A percentile compares a stretch with the other conserved stretches of the same genome.
Conservation (phyloP, 139 green algal species). For the Micromonas commoda region DNA sequence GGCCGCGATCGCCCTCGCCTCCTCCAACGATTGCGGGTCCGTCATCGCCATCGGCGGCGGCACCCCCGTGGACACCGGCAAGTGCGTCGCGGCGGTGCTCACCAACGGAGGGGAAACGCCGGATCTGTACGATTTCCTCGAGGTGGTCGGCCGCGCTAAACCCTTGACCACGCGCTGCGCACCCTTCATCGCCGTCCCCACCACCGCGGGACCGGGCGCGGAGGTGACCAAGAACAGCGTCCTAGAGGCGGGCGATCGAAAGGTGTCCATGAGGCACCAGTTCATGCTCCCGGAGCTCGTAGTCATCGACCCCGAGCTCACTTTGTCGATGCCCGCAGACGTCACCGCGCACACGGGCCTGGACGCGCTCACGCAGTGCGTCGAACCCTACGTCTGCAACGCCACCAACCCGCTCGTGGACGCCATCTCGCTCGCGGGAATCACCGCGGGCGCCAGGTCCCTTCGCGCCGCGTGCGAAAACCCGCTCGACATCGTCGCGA, state of each 20-base stretch:
- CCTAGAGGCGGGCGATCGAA: constrained; percentile 25
- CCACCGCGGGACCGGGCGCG: constrained; percentile 25
- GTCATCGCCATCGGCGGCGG: constrained; percentile 26
- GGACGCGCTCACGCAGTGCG: constrained; percentile 34
- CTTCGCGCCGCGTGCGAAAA: constrained; percentile 12
- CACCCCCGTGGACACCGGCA: constrained; percentile 24
- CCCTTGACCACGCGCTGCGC: constrained; percentile 6
- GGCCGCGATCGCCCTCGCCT: not conserved
- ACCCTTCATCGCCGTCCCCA: constrained; percentile 31
- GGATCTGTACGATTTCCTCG: constrained; percentile 31
- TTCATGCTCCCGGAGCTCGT: constrained; percentile 24
- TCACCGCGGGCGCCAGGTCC: constrained; percentile 10
- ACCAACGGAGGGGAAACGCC: constrained; percentile 28
- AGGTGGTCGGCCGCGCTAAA: constrained; percentile 27
- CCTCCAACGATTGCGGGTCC: not conserved
- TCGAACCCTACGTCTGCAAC: constrained; percentile 31
- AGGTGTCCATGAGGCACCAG: constrained; percentile 30
- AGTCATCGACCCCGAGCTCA: constrained; percentile 29
- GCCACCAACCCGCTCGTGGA: constrained; percentile 20
- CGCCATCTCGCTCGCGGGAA: constrained; percentile 9
- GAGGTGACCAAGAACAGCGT: constrained; percentile 33
- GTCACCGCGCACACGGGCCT: constrained; percentile 31
- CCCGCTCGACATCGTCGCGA: constrained; percentile 15
- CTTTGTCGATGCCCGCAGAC: constrained; percentile 1
- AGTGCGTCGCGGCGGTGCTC: constrained; percentile 26